Evolutionary conservation across 805 yeast genomes (phyloP), one percentile per base, ranked within the genome.

Genomic region (Wickerhamomyces strasburgensis): DNA sequence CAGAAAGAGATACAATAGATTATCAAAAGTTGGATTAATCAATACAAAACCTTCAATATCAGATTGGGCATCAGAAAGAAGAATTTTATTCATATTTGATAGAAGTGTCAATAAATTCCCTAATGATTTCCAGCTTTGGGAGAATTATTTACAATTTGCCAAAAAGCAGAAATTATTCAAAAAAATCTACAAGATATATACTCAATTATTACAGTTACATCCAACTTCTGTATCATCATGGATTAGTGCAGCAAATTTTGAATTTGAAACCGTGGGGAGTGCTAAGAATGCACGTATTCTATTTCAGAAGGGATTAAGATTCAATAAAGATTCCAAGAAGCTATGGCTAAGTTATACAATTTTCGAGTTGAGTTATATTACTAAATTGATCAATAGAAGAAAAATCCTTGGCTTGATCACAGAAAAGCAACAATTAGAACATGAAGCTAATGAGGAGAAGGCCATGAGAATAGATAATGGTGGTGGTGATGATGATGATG

Each of bases 241-340:
- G 98, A 75, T 93, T 29, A 75, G 86, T 52, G 97, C 96, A 17
- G 96, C 97, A 21, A 85, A 85, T 56, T 87, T 86, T 61, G 98
- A 93, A 62, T 81, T 85, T 52, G 96, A 90, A 49, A 75, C 74
- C 19, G 87, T 93, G 60, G 84, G 90, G 28, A 84, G 88, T 50
- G 85, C 95, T 31, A 79, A 82, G 54, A 89, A 95, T 31, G 89
- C 97, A 16, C 74, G 99, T 59, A 76, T 78, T 8, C 70, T 93
- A 18, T 78, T 88, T 59, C 96, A 89, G 60, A 76, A 84, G 47
- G 95, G 83, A 23, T 67, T 93, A 28, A 72, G 95, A 58, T 84
- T 93, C 59, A 90, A 90, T 55, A 72, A 82, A 3, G 89, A 84
- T 34, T 73, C 80, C 7, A 58, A 68, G 14, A 73, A 71, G 39